phyloP scores from a whole-genome alignment of 2,329 filamentous ascomycete species.

The Dryadomyces quercus-mongolicae region DNA sequence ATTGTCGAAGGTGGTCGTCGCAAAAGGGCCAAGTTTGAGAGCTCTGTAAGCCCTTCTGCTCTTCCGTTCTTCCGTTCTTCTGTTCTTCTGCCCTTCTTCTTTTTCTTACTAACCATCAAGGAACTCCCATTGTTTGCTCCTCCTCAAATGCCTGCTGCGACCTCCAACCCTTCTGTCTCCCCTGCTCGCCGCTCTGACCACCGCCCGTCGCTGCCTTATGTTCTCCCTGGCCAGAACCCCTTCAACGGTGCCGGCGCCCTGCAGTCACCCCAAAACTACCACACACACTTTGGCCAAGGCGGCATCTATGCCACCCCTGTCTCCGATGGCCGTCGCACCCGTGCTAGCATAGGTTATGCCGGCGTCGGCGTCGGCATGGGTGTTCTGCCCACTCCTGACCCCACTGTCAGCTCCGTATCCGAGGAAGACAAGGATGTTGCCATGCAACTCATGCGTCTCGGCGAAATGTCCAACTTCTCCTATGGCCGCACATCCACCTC shows the following conservation, averaged over 20 bases:
- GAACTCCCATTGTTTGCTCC: conserved; percentile 92
- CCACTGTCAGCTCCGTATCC: conserved; percentile 95
- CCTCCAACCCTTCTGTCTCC: conserved; percentile 96
- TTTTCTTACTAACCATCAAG: conserved; percentile 32
- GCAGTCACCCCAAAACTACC: conserved; percentile 73
- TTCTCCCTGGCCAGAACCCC: conserved; percentile 63
- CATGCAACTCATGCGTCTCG: conserved; percentile 89
- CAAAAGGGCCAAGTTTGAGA: conserved; percentile 91
- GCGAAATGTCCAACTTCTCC: conserved; percentile 86
- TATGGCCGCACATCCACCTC: conserved; percentile 89
- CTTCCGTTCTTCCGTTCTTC: neutral
- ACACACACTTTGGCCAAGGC: conserved; percentile 39
- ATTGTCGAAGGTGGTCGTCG: conserved; percentile 94
- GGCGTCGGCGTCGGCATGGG: conserved; percentile 27
- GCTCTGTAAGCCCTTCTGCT: conserved; percentile 93
- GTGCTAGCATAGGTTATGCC: conserved; percentile 48
- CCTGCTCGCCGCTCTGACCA: conserved; percentile 71
- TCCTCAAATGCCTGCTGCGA: conserved; percentile 81
- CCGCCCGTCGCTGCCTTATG: conserved; percentile 63
- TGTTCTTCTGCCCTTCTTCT: conserved; percentile 3
- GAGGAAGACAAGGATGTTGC: conserved; percentile 92
- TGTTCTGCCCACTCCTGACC: conserved; percentile 83
- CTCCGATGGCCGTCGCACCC: conserved; percentile 51
- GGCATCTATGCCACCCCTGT: conserved; percentile 51
- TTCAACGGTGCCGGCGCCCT: conserved; percentile 67